These are phyloP conservation scores for Fusarium virguliforme DNA, from an alignment of 2,329 filamentous ascomycete genomes.

Conservation along the genomic window DNA sequence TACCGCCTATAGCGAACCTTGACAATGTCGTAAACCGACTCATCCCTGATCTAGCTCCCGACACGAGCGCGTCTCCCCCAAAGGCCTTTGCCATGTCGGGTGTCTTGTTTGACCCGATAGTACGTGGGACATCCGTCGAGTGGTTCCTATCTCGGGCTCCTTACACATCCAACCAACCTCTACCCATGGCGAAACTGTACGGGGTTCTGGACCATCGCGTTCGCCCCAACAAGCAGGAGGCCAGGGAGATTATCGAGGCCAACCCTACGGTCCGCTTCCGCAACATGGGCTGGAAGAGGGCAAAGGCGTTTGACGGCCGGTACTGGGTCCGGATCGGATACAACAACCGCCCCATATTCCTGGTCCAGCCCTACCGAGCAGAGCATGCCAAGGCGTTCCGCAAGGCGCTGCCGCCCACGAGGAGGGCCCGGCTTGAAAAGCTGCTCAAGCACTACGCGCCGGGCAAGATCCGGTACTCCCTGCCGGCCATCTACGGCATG, in stretches of 20 bases:
- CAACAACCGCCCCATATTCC: constrained; percentile 60
- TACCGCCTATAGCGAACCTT: constrained; percentile 62
- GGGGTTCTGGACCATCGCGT: constrained; percentile 42
- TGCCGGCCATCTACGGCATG: constrained; percentile 69
- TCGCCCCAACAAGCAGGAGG: constrained; percentile 27
- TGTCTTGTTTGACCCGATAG: constrained; percentile 58
- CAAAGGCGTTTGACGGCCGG: constrained; percentile 71
- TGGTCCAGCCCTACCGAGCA: constrained; percentile 63
- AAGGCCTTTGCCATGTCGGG: constrained; percentile 62
- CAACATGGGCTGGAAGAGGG: constrained; percentile 56
- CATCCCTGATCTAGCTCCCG: constrained; percentile 62
- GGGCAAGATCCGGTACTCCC: constrained; percentile 69
- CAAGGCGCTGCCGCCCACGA: constrained; percentile 57
- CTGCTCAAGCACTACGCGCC: constrained; percentile 67
- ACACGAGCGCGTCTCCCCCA: constrained; percentile 37
- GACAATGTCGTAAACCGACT: constrained; percentile 64
- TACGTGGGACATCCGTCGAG: constrained; percentile 39
- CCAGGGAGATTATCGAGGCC: constrained; percentile 18
- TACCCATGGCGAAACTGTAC: constrained; percentile 49
- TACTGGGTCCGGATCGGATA: constrained; percentile 71
- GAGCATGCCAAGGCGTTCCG: constrained; percentile 66
- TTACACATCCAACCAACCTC: constrained; percentile 60
- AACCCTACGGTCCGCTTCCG: constrained; percentile 26
- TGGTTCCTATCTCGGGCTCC: constrained; percentile 67
- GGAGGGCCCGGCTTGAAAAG: constrained; percentile 57